These are phyloP conservation scores for Thelephora ganbajun DNA, from an alignment of 768 basidiomycete species.

Conservation along the genomic window DNA sequence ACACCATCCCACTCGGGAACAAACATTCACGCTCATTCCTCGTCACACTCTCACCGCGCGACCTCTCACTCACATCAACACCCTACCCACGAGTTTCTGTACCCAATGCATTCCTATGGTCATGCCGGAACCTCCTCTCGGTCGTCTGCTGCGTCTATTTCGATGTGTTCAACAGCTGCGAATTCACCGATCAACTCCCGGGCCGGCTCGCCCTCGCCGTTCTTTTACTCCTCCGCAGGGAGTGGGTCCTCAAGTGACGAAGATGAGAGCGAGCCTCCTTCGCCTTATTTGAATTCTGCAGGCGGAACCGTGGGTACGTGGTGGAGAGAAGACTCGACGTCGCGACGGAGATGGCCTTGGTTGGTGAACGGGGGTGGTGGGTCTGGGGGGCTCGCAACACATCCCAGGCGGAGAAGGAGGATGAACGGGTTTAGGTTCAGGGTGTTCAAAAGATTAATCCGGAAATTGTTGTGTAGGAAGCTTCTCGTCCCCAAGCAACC, in stretches of 20 bases:
- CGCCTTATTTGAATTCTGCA: conserved; percentile 16
- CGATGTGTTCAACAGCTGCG: conserved; percentile 18
- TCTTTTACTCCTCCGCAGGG: conserved; percentile 28
- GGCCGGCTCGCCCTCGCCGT: conserved; percentile 42
- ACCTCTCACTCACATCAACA: no score
- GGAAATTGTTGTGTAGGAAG: conserved; percentile 42
- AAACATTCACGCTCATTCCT: not conserved
- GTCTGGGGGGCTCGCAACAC: not conserved
- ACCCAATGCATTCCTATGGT: no score
- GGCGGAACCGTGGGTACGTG: conserved; percentile 17
- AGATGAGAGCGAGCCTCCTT: conserved; percentile 34
- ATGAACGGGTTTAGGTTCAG: conserved; percentile 29
- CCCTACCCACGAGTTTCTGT: no score
- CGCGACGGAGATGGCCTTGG: no score
- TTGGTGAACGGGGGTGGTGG: not conserved
- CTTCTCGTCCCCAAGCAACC: conserved; percentile 73
- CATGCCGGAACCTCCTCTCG: no score
- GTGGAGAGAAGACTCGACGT: conserved; percentile 27
- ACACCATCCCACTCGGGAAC: no score
- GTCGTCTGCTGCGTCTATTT: conserved; percentile 3
- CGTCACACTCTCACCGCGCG: not conserved
- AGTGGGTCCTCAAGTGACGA: conserved; percentile 36
- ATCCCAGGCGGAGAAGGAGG: conserved; percentile 33
- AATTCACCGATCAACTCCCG: conserved; percentile 50
- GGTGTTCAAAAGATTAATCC: conserved; percentile 37